Evolutionary conservation across 2,329 filamentous ascomycete genomes (phyloP).

Genomic region (Cephalotrichum gorgonifer): DNA sequence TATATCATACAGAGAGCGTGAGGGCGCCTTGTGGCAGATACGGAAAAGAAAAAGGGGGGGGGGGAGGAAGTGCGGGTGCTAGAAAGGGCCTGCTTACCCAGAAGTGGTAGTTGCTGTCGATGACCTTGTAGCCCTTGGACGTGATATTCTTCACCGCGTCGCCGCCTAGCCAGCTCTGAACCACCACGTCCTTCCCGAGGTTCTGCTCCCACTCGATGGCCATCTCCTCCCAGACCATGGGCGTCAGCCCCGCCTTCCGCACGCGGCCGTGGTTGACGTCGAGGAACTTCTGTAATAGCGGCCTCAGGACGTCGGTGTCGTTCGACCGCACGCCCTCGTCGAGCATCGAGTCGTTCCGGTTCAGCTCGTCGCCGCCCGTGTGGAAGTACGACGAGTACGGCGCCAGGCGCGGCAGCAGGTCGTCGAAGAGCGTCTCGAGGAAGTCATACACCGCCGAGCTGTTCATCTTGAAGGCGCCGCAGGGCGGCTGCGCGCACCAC

Average conservation of each 20-base stretch:
- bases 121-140: conserved; percentile 55
- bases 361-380: conserved; percentile 81
- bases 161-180: conserved; percentile 69
- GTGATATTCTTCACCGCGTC: conserved; percentile 51
- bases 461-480: conserved; percentile 68
- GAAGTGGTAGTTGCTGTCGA: conserved; percentile 67
- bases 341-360: conserved; percentile 61
- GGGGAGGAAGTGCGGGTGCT: too few relatives aligned
- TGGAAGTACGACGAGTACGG: conserved; percentile 71
- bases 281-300: conserved; percentile 70
- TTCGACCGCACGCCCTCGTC: conserved; percentile 65
- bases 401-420: conserved; percentile 61
- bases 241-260: conserved; percentile 51
- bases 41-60: neutral
- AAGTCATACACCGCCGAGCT: conserved; percentile 59
- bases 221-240: conserved; percentile 86
- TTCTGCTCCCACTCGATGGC: conserved; percentile 67
- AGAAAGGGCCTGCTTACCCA: conserved; percentile 47
- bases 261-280: conserved; percentile 59
- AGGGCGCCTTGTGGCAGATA: neutral
- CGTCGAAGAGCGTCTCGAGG: conserved; percentile 60
- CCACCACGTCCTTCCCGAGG: conserved; percentile 58
- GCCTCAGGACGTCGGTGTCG: conserved; percentile 52
- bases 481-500: conserved; percentile 54
- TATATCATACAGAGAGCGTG: too few relatives aligned